Evolutionary conservation across 1,139 yeast species (phyloP).

Genomic region (Yarrowia galli): DNA sequence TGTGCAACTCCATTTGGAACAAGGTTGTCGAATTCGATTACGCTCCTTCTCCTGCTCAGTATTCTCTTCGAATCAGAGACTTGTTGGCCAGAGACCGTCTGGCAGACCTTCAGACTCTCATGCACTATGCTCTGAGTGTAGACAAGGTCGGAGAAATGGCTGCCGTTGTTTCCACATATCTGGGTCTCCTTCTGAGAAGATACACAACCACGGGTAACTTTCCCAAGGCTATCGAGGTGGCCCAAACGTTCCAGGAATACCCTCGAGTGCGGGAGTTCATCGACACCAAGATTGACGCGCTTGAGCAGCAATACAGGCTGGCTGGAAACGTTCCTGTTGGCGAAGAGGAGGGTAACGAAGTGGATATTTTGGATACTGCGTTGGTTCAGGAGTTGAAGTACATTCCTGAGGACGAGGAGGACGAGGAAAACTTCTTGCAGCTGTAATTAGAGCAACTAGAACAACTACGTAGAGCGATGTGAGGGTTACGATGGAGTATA

Average conservation of each 20-base stretch:
- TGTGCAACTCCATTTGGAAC: slow-evolving; percentile 47
- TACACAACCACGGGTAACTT: slow-evolving; percentile 14
- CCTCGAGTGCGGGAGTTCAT: neutral
- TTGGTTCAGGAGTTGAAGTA: slow-evolving; percentile 37
- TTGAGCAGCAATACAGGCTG: neutral
- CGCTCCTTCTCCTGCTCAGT: slow-evolving; percentile 44
- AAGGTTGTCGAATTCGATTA: slow-evolving; percentile 41
- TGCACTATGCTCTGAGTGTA: slow-evolving; percentile 18
- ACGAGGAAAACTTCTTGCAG: slow-evolving; percentile 39
- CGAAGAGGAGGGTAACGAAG: neutral
- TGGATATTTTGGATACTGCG: neutral
- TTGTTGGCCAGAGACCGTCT: slow-evolving; percentile 10
- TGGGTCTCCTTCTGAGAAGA: slow-evolving; percentile 1
- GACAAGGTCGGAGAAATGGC: neutral
- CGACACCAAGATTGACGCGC: neutral
- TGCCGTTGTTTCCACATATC: neutral
- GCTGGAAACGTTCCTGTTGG: neutral
- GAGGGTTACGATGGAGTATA: neutral
- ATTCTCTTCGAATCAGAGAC: slow-evolving; percentile 42
- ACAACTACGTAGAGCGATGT: neutral
- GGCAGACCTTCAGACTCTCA: slow-evolving; percentile 3
- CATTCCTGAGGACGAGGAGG: slow-evolving; percentile 41
- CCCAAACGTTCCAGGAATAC: neutral
- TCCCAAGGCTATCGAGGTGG: slow-evolving; percentile 30
- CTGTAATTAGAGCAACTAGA: slow-evolving; percentile 4